Base-by-base conservation (phyloP, 192 early-diverging fungal species). In the Rhizophagus prolifer region DNA sequence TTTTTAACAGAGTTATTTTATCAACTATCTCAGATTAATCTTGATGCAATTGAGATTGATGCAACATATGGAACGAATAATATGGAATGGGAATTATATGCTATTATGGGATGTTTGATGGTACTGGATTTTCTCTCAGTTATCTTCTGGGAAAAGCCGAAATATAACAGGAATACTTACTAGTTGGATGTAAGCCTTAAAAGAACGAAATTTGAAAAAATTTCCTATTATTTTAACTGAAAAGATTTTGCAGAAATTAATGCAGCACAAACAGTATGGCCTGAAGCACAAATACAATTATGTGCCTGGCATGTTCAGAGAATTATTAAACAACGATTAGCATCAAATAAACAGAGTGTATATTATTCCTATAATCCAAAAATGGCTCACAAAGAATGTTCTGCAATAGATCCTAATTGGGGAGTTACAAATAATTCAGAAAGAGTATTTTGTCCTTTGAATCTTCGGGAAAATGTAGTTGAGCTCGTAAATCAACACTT, bases 171-270 rank as follows among this genome's bases (percentile, higher is more conserved):
- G 9, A 26, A 61, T 61, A 9, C 26, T 61, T 26, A 28, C 26
- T 25, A 9, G 26, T 26, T 61, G 60, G 60, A 61, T 61, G 25
- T 6, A 26, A 26, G 2, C n/a, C 6, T 67, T 41, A 67, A 67
- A 67, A 41, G 31, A 67, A 30, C 25, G 36, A 31, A 23, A 67
- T 30, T 67, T 67, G 12, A 31, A 13, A 5, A 36, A 67, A 31
- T 67, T 67, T 67, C 65, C 34, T 31, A 13, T 67, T 31, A 41
- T 41, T 67, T 41, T 38, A 5, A 38, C 16, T 0, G 34, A 38
- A 72, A 72, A 58, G 46, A 72, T 31, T 72, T 58, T 28, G 13
- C 25, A 21, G 9, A 72, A 26, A 72, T 72, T 50, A 72, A 72
- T 72, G 50, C 70, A 72, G 30, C 50, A 14, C 5, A 50, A 28